phyloP scores from a whole-genome alignment of 1,284 basidiomycete species.

The Malassezia sympodialis region DNA sequence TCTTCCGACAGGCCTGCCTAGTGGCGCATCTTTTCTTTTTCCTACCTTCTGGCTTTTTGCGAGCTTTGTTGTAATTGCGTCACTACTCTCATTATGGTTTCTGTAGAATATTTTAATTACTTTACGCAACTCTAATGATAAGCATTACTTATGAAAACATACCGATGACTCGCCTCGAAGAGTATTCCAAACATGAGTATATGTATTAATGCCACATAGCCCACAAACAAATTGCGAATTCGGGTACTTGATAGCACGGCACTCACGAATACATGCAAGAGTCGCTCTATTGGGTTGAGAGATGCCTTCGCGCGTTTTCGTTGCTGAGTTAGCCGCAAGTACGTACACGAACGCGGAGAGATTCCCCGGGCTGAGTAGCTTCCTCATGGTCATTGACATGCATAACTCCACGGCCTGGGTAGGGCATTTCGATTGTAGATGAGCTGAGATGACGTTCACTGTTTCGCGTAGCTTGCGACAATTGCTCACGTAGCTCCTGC shows the following conservation, averaged over 20 bases:
- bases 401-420: slow-evolving; percentile 3
- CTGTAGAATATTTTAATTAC: neutral
- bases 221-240: slow-evolving; percentile 61
- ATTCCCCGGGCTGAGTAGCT: slow-evolving; percentile 92
- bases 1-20: neutral
- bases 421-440: slow-evolving; percentile 50
- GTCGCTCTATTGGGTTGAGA: slow-evolving; percentile 80
- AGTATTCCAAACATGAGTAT: slow-evolving; percentile 64
- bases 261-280: slow-evolving; percentile 72
- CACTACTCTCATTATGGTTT: neutral
- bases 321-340: slow-evolving; percentile 56
- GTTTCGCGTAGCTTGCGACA: slow-evolving; percentile 36
- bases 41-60: neutral
- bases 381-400: slow-evolving; percentile 55
- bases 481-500: slow-evolving; percentile 56
- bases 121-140: neutral
- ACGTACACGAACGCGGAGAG: slow-evolving; percentile 81
- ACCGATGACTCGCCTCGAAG: slow-evolving; percentile 26
- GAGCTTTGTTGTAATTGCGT: neutral
- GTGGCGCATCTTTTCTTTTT: neutral
- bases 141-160: neutral
- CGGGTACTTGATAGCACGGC: slow-evolving; percentile 72
- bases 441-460: slow-evolving; percentile 14
- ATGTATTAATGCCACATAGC: slow-evolving; percentile 69
- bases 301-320: slow-evolving; percentile 79